Conservation (phyloP, 106 monocot genomes). For the Agapanthus africanus region DNA sequence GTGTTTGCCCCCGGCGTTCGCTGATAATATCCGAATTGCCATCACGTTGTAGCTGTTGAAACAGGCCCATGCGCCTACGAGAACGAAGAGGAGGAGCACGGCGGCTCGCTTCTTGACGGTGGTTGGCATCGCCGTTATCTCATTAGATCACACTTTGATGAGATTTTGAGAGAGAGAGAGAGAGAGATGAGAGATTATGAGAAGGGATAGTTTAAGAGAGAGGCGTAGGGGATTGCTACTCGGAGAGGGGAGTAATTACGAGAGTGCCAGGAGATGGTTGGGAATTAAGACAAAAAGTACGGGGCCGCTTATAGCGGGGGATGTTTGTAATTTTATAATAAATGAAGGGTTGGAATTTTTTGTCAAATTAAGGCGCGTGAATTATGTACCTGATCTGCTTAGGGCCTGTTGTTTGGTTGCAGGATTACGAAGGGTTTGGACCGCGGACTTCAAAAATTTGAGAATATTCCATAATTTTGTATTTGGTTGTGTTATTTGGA, state of each 20-base stretch:
- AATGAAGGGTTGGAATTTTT: background rate
- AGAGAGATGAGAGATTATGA: background rate
- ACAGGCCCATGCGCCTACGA: background rate
- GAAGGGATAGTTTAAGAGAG: background rate
- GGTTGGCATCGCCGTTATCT: conserved; percentile 1
- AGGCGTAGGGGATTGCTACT: background rate
- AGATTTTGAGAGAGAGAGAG: background rate
- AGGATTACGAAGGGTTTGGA: too few species aligned
- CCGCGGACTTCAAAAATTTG: too few species aligned
- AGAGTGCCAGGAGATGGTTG: background rate
- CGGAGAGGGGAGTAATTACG: background rate
- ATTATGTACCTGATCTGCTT: too few species aligned
- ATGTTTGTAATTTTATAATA: background rate
- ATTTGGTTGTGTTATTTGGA: too few species aligned
- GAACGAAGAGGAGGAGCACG: background rate
- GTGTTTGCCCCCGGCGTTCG: background rate
- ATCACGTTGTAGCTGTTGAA: background rate
- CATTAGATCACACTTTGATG: background rate
- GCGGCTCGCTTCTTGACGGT: conserved; percentile 1
- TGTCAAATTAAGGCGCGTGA: background rate
- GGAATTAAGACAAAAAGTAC: background rate
- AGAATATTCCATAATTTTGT: too few species aligned
- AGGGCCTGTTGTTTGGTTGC: too few species aligned
- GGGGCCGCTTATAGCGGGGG: background rate
- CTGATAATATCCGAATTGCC: background rate